Conservation (phyloP, 306 rosid genomes). For the Rosa multiflora region DNA sequence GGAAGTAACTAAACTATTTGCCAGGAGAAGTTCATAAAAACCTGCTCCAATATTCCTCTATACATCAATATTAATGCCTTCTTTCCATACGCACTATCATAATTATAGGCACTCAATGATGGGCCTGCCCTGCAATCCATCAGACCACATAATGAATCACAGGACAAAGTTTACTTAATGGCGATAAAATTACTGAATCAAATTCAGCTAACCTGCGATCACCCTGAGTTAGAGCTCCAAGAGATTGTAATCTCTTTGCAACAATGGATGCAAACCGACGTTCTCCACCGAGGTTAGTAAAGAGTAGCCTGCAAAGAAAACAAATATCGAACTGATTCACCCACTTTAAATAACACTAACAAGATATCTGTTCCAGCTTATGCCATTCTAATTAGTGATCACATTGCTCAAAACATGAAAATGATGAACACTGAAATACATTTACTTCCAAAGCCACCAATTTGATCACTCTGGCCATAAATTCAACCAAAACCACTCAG, state of each 20-base stretch:
- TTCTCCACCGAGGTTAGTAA: slow-evolving; percentile 96
- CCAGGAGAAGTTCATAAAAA: slow-evolving; percentile 31
- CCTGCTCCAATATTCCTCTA: slow-evolving; percentile 97
- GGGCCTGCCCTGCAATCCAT: slow-evolving; percentile 85
- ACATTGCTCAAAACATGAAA: neutral
- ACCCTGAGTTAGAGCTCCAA: slow-evolving; percentile 98
- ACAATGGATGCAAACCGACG: slow-evolving; percentile 98
- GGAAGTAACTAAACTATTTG: slow-evolving; percentile 13
- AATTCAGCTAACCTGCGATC: slow-evolving; percentile 81
- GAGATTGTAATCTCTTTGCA: slow-evolving; percentile 95
- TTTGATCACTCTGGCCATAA: neutral
- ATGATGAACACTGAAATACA: neutral
- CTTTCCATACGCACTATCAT: slow-evolving; percentile 94
- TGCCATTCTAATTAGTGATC: neutral
- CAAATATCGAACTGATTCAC: neutral
- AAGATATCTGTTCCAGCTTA: neutral
- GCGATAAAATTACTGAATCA: slow-evolving; percentile 17
- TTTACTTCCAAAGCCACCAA: neutral
- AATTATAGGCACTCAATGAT: slow-evolving; percentile 85
- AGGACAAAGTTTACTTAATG: slow-evolving; percentile 4
- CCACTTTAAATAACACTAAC: neutral
- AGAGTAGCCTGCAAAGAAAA: slow-evolving; percentile 70
- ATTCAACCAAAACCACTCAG: slow-evolving; percentile 4
- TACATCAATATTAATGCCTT: slow-evolving; percentile 83
- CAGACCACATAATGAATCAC: slow-evolving; percentile 26